These are phyloP conservation scores for Penicillium sp. DNA, from an alignment of 2,329 filamentous ascomycete species.

Conservation along the genomic window DNA sequence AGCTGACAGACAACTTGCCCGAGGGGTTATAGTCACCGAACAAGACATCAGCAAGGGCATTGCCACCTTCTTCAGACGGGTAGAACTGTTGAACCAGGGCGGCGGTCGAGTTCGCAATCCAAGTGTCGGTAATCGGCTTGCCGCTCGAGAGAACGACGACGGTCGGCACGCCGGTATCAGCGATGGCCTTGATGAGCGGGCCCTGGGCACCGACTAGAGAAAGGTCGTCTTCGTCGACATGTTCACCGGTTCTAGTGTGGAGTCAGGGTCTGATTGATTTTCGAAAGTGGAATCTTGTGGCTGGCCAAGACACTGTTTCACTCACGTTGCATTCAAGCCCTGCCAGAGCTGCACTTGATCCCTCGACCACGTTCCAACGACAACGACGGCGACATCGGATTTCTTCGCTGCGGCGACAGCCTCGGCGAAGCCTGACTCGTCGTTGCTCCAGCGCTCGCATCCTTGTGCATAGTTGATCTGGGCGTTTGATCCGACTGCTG, in stretches of 20 bases:
- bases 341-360: constrained; percentile 75
- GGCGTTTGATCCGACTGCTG: constrained; percentile 61
- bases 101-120: constrained; percentile 69
- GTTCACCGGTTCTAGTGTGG: constrained; percentile 65
- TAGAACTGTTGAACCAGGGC: constrained; percentile 78
- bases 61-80: constrained; percentile 70
- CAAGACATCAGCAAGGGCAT: constrained; percentile 69
- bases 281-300: neutral
- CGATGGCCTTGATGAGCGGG: constrained; percentile 69
- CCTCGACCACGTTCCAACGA: constrained; percentile 77
- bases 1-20: constrained; percentile 69
- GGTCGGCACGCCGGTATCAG: constrained; percentile 70
- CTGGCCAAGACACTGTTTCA: neutral
- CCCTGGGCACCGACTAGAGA: constrained; percentile 74
- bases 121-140: constrained; percentile 74
- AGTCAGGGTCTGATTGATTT: constrained; percentile 7
- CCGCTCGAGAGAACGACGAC: constrained; percentile 72
- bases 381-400: constrained; percentile 73
- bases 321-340: constrained; percentile 69
- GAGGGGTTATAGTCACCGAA: constrained; percentile 70
- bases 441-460: constrained; percentile 74
- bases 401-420: constrained; percentile 69
- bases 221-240: constrained; percentile 69
- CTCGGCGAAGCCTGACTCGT: constrained; percentile 70
- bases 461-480: constrained; percentile 71